Conservation (phyloP, 1,139 yeast genomes). For the Zhuliangozyma parablackwelliae region DNA sequence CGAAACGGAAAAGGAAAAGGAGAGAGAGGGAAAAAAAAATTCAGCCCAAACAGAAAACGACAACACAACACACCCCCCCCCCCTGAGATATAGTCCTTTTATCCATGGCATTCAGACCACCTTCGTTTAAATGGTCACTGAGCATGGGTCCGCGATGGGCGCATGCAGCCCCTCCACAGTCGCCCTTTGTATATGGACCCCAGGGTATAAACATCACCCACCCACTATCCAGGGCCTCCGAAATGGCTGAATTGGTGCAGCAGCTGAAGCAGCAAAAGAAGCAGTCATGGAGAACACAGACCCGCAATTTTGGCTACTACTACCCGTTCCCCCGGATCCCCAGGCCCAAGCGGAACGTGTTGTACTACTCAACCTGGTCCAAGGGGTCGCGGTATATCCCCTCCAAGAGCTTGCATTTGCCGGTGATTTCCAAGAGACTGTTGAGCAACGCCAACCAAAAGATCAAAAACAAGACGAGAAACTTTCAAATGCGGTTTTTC, state of each 20-base stretch:
- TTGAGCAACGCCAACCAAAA: constrained; percentile 39
- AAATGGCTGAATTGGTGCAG: constrained; percentile 30
- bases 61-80: neutral
- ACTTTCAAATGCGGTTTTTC: constrained; percentile 38
- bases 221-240: constrained; percentile 42
- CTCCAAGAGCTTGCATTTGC: constrained; percentile 19
- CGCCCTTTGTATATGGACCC: constrained; percentile 14
- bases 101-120: constrained; percentile 22
- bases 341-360: constrained; percentile 56
- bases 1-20: constrained; percentile 1
- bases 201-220: constrained; percentile 36
- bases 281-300: constrained; percentile 14
- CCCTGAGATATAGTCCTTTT: neutral
- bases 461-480: constrained; percentile 31
- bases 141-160: constrained; percentile 7
- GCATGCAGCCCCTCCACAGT: neutral
- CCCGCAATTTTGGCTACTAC: constrained; percentile 22
- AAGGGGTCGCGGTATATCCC: constrained; percentile 16
- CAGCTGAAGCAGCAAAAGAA: constrained; percentile 6
- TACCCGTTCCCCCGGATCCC: constrained; percentile 60
- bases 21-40: constrained; percentile 2
- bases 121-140: constrained; percentile 14
- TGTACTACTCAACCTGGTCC: constrained; percentile 50
- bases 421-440: constrained; percentile 26
- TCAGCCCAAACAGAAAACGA: neutral